These are phyloP conservation scores for Diaporthe sp. DNA, from an alignment of 2,329 filamentous ascomycete species.

Conservation along the genomic window DNA sequence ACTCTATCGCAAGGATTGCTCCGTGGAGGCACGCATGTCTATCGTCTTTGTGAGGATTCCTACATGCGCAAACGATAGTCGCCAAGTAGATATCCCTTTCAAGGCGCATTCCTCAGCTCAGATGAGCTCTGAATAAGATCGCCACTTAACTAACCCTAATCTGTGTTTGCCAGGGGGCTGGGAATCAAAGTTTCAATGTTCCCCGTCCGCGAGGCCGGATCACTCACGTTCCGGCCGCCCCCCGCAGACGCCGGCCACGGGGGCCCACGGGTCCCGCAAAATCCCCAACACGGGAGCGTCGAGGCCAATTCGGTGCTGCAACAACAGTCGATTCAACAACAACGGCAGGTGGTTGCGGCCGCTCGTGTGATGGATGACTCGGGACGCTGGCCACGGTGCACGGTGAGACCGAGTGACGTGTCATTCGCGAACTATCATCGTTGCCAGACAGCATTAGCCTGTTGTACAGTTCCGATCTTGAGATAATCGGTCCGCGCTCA, in stretches of 20 bases:
- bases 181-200: not conserved
- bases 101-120: not conserved
- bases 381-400: not conserved
- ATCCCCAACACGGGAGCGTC: not conserved
- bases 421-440: not conserved
- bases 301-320: not conserved
- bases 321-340: conserved; percentile 7
- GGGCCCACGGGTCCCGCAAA: conserved; percentile 8
- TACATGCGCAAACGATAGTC: not conserved
- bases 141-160: not conserved
- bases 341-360: not conserved
- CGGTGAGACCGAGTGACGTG: not conserved
- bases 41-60: not conserved
- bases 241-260: conserved; percentile 9
- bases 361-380: conserved; percentile 11
- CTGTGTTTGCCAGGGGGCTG: not conserved
- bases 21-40: not conserved
- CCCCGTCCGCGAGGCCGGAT: conserved; percentile 21
- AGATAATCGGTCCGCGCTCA: not conserved
- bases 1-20: too few species aligned
- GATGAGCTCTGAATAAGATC: not conserved
- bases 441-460: not conserved
- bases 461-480: too few species aligned
- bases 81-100: not conserved
- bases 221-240: conserved; percentile 30